Base-by-base conservation (phyloP, 1,284 basidiomycete species). In the Ceratobasidium sp. region DNA sequence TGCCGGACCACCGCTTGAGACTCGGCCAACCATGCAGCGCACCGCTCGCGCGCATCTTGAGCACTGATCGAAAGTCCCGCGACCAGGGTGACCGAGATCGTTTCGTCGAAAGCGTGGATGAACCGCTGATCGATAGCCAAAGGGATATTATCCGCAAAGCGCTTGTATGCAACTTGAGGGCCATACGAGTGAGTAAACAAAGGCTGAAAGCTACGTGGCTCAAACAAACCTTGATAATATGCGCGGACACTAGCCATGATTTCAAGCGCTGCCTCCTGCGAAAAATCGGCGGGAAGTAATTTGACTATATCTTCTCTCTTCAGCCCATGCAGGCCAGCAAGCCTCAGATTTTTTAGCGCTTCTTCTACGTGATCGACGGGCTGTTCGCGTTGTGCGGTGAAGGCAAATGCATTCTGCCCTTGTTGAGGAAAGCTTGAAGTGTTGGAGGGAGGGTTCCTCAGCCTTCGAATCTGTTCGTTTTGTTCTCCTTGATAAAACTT, bases 81-180 rank as follows among this genome's bases (percentile, higher is more conserved):
- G 40, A 88, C 84, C 56, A 90, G 82, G 46, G 83, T 84, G 0
- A 80, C 58, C 79, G 87, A 86, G 28, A 89, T 81, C 2, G 80
- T 81, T 10, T 83, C 80, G 15, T 84, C 83, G 49, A 89, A 80
- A 1, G 83, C 84, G 68, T 85, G 85, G 40, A 90, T 80, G 77
- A 89, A 87, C 58, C 84, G 84, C 66, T 83, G 82, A 81, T 89
- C 88, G 78, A 90, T 89, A 28, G 86, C 79, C n/a, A 85, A 82
- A 0, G 89, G 89, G 1, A 89, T 81, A 68, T 85, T 84, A 82
- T 90, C 89, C 7, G 72, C 44, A 42, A 79, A 79, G 26, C 78
- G 71, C 40, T 79, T 79, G 39, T 79, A 79, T 49, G 78, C 78
- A 18, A 79, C 78, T 79, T 33, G 33, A 33, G 33, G 33, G 33